Base-by-base conservation (phyloP, 202 grass and related monocot genomes). In the Sporobolus alterniflorus region DNA sequence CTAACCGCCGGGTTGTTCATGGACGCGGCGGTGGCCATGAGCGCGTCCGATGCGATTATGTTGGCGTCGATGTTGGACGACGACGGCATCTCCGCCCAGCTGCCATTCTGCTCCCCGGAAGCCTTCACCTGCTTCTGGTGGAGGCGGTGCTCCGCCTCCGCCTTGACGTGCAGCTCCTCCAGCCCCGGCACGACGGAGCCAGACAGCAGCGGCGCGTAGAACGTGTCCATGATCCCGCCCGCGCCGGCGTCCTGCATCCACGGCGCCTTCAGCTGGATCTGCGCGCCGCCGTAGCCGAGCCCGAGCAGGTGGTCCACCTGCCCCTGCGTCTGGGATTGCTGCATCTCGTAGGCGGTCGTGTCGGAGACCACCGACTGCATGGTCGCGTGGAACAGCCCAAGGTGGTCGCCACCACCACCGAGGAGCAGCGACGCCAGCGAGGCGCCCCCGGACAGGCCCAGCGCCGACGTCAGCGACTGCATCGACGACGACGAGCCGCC, bases 351-450 rank as follows among this genome's bases (percentile, higher is more conserved):
- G 44, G 69, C 32, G 42, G 73, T 67, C 3, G 83, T 80, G 46
- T 79, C 88, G 51, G 83, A 83, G 43, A 83, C 88, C 33, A 70
- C 74, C 17, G 88, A 87, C 62, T 90, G 88, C 88, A 87, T 87
- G 61, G 88, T 84, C 29, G 84, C 88, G n/a, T 90, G 88, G 88
- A 90, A 90, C 18, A 90, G 88, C 1, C 84, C 80, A n/a, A 90
- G 69, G 55, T 87, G 74, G 79, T 83, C 80, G 3, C 62, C 74
- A 2, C 46, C 83, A 0, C 73, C 20, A 67, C 61, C 78, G 62
- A 90, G 80, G 28, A 90, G 84, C 44, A 90, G 80, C n/a, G 88
- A 87, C n/a, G 88, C 88, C 52, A 87, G 69, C 42, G 88, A 86
- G 7, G 74, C n/a, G 25, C 50, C 34, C 3, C 79, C 88, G 29